phyloP scores from a whole-genome alignment of 352 stramenopile genomes.

The Thalassiosira hispida region DNA sequence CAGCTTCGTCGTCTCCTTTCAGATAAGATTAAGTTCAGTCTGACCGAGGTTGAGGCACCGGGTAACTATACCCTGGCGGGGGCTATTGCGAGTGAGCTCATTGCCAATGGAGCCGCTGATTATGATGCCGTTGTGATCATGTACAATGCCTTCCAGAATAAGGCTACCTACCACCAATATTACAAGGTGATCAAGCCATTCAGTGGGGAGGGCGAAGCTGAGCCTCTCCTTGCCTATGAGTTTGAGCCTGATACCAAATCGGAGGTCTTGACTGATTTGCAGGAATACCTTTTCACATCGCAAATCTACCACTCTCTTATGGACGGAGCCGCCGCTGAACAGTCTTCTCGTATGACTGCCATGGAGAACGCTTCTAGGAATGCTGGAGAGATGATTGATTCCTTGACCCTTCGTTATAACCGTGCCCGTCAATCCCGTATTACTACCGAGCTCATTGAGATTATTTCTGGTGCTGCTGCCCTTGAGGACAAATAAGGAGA shows the following conservation, averaged over 20 bases:
- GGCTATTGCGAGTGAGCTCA: constrained; percentile 90
- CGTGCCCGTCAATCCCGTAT: constrained; percentile 90
- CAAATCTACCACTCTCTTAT: constrained; percentile 96
- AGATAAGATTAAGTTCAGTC: constrained; percentile 67
- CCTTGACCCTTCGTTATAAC: constrained; percentile 92
- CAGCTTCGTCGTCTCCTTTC: constrained; percentile 90
- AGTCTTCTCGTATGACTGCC: constrained; percentile 98
- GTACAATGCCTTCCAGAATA: constrained; percentile 97
- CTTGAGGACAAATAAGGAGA: constrained; percentile 89
- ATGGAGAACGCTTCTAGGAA: constrained; percentile 99
- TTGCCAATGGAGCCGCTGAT: constrained; percentile 85
- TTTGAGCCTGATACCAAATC: constrained; percentile 98
- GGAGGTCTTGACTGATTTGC: constrained; percentile 95
- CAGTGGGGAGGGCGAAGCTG: constrained; percentile 62
- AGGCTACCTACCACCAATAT: constrained; percentile 93
- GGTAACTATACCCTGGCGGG: constrained; percentile 93
- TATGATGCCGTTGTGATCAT: constrained; percentile 94
- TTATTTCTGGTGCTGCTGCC: constrained; percentile 94
- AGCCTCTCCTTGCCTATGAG: constrained; percentile 91
- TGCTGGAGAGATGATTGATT: constrained; percentile 96
- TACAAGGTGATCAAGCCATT: constrained; percentile 89
- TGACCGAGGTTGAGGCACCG: constrained; percentile 77
- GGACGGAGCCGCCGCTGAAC: constrained; percentile 97
- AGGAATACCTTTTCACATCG: constrained; percentile 93
- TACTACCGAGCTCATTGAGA: constrained; percentile 90